Evolutionary conservation across 768 basidiomycete species (phyloP).

Genomic region (Lactifluus volemus): DNA sequence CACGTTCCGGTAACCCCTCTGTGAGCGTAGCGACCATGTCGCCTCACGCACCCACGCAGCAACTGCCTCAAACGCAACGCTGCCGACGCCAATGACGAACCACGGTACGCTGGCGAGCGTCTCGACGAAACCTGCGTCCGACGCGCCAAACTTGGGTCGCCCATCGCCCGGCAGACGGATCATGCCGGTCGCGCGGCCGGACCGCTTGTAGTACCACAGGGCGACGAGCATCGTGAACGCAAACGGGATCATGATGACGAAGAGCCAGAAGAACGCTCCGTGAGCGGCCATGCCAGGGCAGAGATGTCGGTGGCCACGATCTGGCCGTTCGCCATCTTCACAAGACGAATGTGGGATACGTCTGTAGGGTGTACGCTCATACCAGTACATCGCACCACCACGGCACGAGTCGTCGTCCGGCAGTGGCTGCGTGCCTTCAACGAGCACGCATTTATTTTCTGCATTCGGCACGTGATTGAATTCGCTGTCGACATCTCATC

Average conservation of each 20-base stretch:
- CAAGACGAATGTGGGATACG: constrained; percentile 87
- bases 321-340: constrained; percentile 68
- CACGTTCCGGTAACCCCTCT: constrained; percentile 60
- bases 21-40: constrained; percentile 34
- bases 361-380: constrained; percentile 85
- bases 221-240: constrained; percentile 64
- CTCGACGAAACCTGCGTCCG: constrained; percentile 44
- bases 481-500: constrained; percentile 46
- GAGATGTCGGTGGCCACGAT: constrained; percentile 61
- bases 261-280: constrained; percentile 76
- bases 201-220: constrained; percentile 74
- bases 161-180: constrained; percentile 64
- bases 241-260: constrained; percentile 69
- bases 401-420: constrained; percentile 54
- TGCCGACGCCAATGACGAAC: constrained; percentile 73
- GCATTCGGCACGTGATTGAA: constrained; percentile 78
- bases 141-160: constrained; percentile 27
- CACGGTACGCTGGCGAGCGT: constrained; percentile 86
- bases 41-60: constrained; percentile 37
- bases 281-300: constrained; percentile 80
- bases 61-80: constrained; percentile 65
- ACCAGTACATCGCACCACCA: constrained; percentile 73
- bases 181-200: constrained; percentile 64
- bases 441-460: constrained; percentile 68
- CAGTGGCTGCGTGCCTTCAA: constrained; percentile 57